phyloP scores from a whole-genome alignment of 441 rosid species.

The Metrosideros polymorpha region DNA sequence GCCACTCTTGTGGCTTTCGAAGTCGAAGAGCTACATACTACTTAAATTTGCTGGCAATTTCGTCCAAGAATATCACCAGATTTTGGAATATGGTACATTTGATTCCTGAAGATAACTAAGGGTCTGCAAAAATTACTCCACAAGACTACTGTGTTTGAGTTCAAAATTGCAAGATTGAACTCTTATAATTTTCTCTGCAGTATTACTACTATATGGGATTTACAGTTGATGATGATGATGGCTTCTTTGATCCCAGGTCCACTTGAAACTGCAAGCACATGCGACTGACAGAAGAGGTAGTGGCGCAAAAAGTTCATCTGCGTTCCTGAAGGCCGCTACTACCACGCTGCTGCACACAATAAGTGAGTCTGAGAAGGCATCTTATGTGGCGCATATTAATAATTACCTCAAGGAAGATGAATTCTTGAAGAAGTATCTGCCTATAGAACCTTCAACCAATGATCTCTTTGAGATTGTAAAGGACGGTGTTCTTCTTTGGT shows the following conservation, averaged over 20 bases:
- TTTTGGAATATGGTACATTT: not conserved
- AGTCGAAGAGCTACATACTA: not conserved
- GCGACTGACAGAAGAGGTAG: conserved; percentile 8
- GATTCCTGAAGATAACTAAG: not conserved
- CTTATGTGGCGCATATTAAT: conserved; percentile 9
- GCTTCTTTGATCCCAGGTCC: conserved; percentile 39
- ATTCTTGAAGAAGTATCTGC: conserved; percentile 10
- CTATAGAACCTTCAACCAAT: conserved; percentile 5
- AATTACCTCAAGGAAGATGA: conserved; percentile 13
- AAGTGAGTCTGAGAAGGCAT: conserved; percentile 12
- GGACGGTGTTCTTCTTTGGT: conserved; percentile 14
- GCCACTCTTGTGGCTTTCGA: not conserved
- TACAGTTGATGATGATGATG: not conserved
- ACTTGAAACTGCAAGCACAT: conserved; percentile 59
- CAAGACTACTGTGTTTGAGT: not conserved
- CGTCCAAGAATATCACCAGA: not conserved
- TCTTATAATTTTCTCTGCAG: not conserved
- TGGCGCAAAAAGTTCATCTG: conserved; percentile 10
- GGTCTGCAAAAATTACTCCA: not conserved
- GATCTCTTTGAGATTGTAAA: conserved; percentile 9
- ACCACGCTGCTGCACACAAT: conserved; percentile 9
- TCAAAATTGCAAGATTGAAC: not conserved
- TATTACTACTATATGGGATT: not conserved
- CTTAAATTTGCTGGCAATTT: not conserved
- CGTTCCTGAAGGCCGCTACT: conserved; percentile 8